Percentiles rank a stretch among this genome's conserved stretches.
Conservation (phyloP, 208 protist genomes). For the Leishmania turanica region DNA sequence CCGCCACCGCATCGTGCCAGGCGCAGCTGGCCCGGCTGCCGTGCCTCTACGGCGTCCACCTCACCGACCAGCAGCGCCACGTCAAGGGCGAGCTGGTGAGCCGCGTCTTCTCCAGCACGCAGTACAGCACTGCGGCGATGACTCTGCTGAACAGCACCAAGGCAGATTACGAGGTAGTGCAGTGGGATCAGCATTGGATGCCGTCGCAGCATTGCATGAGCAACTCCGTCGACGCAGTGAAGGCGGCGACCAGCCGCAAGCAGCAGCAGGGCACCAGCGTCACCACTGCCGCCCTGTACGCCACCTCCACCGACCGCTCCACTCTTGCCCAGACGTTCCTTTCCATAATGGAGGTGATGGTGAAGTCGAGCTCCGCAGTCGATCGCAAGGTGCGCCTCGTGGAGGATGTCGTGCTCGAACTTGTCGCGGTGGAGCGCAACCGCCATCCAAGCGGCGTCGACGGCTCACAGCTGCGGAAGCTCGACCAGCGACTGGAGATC, state of each 20-base stretch:
- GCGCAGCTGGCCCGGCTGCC: slow-evolving; percentile 13
- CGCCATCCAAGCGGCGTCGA: slow-evolving; percentile 56
- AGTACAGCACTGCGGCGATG: slow-evolving; percentile 45
- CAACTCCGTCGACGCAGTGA: neutral
- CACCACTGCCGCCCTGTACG: slow-evolving; percentile 26
- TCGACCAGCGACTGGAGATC: slow-evolving; percentile 76
- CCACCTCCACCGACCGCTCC: slow-evolving; percentile 63
- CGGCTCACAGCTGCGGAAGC: slow-evolving; percentile 47
- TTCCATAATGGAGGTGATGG: slow-evolving; percentile 61
- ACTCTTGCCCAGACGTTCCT: slow-evolving; percentile 86
- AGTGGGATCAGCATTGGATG: slow-evolving; percentile 54
- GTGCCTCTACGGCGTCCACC: slow-evolving; percentile 58
- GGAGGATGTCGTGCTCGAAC: slow-evolving; percentile 71
- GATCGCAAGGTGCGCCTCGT: slow-evolving; percentile 54
- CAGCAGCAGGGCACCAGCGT: neutral
- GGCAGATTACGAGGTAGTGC: slow-evolving; percentile 64
- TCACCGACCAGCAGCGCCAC: slow-evolving; percentile 87
- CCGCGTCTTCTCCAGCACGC: slow-evolving; percentile 58
- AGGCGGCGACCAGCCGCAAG: neutral
- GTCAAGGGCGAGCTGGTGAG: slow-evolving; percentile 73
- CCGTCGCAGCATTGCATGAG: slow-evolving; percentile 6
- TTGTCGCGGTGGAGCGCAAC: slow-evolving; percentile 61
- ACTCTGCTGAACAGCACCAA: slow-evolving; percentile 46
- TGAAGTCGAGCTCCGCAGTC: slow-evolving; percentile 44
- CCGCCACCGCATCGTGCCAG: slow-evolving; percentile 1